Evolutionary conservation across 345 rosid genomes (phyloP).

Genomic region (Erodium maritimum): DNA sequence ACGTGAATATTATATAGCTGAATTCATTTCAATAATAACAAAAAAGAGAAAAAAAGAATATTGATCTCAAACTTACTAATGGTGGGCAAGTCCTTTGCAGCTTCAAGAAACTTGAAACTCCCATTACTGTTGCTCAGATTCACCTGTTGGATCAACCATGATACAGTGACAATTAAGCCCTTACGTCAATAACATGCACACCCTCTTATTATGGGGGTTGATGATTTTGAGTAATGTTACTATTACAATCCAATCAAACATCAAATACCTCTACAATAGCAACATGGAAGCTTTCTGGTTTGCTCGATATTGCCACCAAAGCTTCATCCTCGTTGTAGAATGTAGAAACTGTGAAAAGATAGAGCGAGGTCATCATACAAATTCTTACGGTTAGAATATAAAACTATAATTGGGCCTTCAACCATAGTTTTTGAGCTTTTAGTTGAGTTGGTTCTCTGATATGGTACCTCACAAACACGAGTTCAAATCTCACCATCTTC

Average conservation of each 20-base stretch:
- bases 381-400: no score
- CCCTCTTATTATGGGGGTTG: neutral
- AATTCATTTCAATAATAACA: neutral
- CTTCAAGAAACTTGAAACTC: slow-evolving; percentile 69
- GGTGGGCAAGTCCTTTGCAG: slow-evolving; percentile 70
- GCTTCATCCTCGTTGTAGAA: slow-evolving; percentile 74
- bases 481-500: no score
- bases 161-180: neutral
- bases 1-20: neutral
- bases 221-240: neutral
- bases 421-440: no score
- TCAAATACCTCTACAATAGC: slow-evolving; percentile 74
- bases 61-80: slow-evolving; percentile 44
- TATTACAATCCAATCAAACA: neutral
- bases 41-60: neutral
- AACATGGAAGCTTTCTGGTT: slow-evolving; percentile 65
- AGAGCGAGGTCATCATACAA: slow-evolving; percentile 1
- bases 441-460: no score
- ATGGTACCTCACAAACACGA: no score
- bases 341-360: slow-evolving; percentile 46
- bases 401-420: no score
- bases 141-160: slow-evolving; percentile 23
- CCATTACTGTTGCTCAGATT: slow-evolving; percentile 25
- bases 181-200: neutral
- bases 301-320: slow-evolving; percentile 38